Evolutionary conservation across 345 rosid genomes (phyloP), one percentile per base, ranked within the genome.

Genomic region (Capsella bursapastoris): DNA sequence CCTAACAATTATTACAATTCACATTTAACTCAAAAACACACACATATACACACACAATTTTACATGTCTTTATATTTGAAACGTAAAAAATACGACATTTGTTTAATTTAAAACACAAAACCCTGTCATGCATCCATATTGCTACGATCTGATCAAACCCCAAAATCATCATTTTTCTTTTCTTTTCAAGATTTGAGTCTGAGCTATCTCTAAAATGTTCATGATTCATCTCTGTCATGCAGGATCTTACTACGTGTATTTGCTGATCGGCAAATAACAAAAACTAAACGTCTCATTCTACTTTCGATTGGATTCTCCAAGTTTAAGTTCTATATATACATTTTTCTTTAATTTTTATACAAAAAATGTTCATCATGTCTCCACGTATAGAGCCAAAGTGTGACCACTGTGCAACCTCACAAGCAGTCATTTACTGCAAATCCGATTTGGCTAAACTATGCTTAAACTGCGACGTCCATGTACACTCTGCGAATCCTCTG

Each of bases 401-500:
- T 22, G 96, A 89, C 7, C 81, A 82, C 37, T 91, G 96, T 70
- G 78, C 76, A 50, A 64, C 55, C 38, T 68, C 50, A 44, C 85
- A 82, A 67, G 89, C 92, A 32, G 81, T 88, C 11, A 81, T 89
- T 40, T 91, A 84, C 72, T 93, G 96, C 78, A 83, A 86, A 71
- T 70, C 94, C 4, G 97, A 89, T 74, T 71, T 76, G 11, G 94
- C 97, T 22, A 81, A 79, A 74, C 82, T 91, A 44, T 93, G 98
- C 49, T 58, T 88, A 32, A 66, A 73, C n/a, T 93, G 97, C 27
- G 98, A 93, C 59, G 72, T 79, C 31, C 72, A 65, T 14, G 82
- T 93, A 13, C 94, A 93, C 79, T 83, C 89, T 18, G 96, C 89
- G 11, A 93, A 91, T 75, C 68, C 80, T 6, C 62, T 93, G 38